Conservation (phyloP, 2,329 filamentous ascomycete species). For the Arachnomyces sp. region DNA sequence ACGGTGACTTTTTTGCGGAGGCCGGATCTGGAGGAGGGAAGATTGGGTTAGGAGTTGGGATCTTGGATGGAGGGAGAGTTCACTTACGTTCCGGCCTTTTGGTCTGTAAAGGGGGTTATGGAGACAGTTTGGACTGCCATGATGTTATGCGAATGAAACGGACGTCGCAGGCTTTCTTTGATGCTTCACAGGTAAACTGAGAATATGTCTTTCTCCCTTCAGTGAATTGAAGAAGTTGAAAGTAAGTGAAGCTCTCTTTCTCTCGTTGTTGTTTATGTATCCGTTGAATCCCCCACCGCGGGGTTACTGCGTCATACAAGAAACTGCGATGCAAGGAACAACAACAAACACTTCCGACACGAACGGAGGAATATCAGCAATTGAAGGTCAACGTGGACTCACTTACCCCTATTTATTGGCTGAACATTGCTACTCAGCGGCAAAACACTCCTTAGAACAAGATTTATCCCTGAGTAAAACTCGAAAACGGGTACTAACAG, state of each 20-base stretch:
- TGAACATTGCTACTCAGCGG: no score
- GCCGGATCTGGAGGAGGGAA: constrained; percentile 69
- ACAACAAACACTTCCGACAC: no score
- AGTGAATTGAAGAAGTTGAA: not conserved
- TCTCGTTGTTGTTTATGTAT: not conserved
- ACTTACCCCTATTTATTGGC: no score
- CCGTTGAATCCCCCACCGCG: constrained; percentile 6
- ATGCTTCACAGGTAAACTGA: no score
- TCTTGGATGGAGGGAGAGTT: constrained; percentile 9
- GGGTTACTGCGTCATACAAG: constrained; percentile 7
- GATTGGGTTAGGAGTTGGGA: constrained; percentile 15
- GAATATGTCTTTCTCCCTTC: not conserved
- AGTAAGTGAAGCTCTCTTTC: not conserved
- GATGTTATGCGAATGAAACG: constrained; percentile 25
- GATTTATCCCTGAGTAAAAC: no score
- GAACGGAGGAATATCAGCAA: no score
- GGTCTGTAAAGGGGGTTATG: constrained; percentile 80
- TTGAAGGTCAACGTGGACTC: no score
- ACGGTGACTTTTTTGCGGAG: constrained; percentile 98
- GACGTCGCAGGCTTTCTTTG: not conserved
- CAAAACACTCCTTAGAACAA: no score
- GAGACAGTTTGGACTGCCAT: constrained; percentile 76
- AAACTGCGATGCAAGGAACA: not conserved
- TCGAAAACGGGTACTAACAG: no score
- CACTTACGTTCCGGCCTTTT: constrained; percentile 98